phyloP scores from a whole-genome alignment of 352 stramenopile species.

The Globisporangium ultimum region DNA sequence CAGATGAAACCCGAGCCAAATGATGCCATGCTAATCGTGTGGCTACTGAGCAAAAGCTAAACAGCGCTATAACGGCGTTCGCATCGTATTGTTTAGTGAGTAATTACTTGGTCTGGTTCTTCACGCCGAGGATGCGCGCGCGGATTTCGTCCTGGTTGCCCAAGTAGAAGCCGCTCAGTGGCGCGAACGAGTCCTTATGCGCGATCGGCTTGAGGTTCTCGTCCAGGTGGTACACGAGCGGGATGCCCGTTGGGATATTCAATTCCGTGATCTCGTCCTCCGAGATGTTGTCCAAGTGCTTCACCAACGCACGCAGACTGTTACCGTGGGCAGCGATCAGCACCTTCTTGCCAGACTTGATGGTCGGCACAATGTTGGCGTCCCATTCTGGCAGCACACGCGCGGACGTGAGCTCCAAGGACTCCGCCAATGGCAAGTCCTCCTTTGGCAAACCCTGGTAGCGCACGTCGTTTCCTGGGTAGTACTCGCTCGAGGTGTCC shows the following conservation, averaged over 20 bases:
- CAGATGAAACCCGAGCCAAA: too few species aligned
- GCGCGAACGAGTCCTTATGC: conserved; percentile 82
- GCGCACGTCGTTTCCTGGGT: conserved; percentile 89
- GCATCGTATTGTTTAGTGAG: too few species aligned
- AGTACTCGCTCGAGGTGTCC: conserved; percentile 89
- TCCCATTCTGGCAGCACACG: conserved; percentile 92
- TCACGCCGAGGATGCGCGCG: conserved; percentile 95
- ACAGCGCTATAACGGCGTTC: not conserved
- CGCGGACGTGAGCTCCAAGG: conserved; percentile 91
- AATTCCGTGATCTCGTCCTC: conserved; percentile 93
- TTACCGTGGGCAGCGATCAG: conserved; percentile 95
- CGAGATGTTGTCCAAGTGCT: conserved; percentile 92
- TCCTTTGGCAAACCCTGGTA: conserved; percentile 86
- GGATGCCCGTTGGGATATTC: conserved; percentile 91
- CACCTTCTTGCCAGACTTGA: conserved; percentile 93
- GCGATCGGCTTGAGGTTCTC: conserved; percentile 83
- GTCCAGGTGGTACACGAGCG: conserved; percentile 87
- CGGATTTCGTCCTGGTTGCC: conserved; percentile 97
- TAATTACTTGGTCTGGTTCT: conserved; percentile 96
- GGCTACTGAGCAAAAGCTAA: too few species aligned
- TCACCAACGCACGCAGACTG: conserved; percentile 90
- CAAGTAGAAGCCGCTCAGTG: conserved; percentile 76
- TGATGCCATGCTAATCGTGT: too few species aligned
- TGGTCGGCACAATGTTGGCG: conserved; percentile 87
- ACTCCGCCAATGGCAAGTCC: conserved; percentile 91